Evolutionary conservation across 2,329 filamentous ascomycete genomes (phyloP), one percentile per base, ranked within the genome.

Genomic region (Fonsecaea multimorphosa): DNA sequence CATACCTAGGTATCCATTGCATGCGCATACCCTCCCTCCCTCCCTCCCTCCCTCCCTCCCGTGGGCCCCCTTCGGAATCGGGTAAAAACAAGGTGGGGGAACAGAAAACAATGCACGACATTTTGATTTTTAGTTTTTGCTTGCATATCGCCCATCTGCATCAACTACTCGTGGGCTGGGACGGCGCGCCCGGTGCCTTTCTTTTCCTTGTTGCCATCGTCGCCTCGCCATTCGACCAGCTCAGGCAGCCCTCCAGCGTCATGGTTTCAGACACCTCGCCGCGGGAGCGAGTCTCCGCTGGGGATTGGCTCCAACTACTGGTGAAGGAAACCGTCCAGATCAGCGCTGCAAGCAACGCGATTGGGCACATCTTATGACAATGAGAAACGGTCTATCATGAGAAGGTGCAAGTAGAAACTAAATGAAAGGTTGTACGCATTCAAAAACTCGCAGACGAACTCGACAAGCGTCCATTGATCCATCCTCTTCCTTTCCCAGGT

Each of bases 381-480:
- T 19, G 38, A 40, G 38, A 19, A 40, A 1, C 14, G 14, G 14
- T n/a, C 38, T 4, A 40, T 8, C 16, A 40, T 40, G 16, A 3
- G 38, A 40, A 16, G 38, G 38, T n/a, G 38, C 16, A 40, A 49
- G 19, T 19, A 24, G 22, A 11, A 4, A 49, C 44, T 49, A 49
- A 49, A 44, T 22, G n/a, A 22, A 49, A 49, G 9, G 44, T 24
- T 11, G 3, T 49, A 49, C 12, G 44, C 44, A 49, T 49, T 49
- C 44, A 49, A 19, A 49, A 49, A 49, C 44, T 49, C 24, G 44
- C 44, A 49, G 11, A n/a, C 53, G 36, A 56, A 31, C 31, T 56
- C 53, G 29, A 40, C 11, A 49, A 31, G 12, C 38, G 27, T 59
- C 40, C 57, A 59, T 49, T 32, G 36, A 32, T 49, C 57, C 57